Evolutionary conservation across 2,329 filamentous ascomycete species (phyloP), one percentile per base, ranked within the genome.

Genomic region (Fusarium sp.): DNA sequence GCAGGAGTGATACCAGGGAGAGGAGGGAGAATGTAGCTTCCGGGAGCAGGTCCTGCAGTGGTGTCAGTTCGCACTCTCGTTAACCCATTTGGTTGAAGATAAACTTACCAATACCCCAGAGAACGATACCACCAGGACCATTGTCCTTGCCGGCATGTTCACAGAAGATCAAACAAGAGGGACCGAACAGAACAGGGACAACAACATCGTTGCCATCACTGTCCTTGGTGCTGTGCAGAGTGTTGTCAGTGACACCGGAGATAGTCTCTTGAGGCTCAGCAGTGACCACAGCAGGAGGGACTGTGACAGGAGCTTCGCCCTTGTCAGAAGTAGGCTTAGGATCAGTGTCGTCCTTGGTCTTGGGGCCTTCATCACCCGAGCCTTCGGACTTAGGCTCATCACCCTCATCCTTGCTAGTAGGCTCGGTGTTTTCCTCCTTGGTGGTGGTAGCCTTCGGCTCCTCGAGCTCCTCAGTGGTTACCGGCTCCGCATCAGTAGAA

Each of bases 1-100:
- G 58, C 52, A 13, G 58, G 52, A 15, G 58, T 58, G 27, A 61
- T 61, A 7, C 41, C 53, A 9, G 52, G 58, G 6, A 61, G 58
- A 27, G 58, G 52, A 15, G 58, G 52, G 6, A 61, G 52, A 26
- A 58, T 3, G 6, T 61, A 61, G 52, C 41, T 61, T 44, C 58
- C 52, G 1, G 58, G 52, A 20, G 58, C 52, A 11, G 52, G 52
- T 6, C 52, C 57, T 60, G 35, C 20, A 6, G 3, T n/a, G 10
- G 3, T 12, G 8, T 60, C 2, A 60, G 38, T 41, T 27, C 5
- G 6, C 4, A 38, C 10, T 7, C 17, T 14, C 18, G 14, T 18
- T 32, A 9, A 23, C 23, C 23, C 1, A 0, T 7, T 6, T 0
- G 3, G 20, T 2, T 4, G 8, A 23, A 15, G 5, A 17, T 4